A percentile compares a stretch with the other conserved stretches of the same genome.
phyloP scores from a whole-genome alignment of 257 asterid species.

The Nicotiana knightiana region DNA sequence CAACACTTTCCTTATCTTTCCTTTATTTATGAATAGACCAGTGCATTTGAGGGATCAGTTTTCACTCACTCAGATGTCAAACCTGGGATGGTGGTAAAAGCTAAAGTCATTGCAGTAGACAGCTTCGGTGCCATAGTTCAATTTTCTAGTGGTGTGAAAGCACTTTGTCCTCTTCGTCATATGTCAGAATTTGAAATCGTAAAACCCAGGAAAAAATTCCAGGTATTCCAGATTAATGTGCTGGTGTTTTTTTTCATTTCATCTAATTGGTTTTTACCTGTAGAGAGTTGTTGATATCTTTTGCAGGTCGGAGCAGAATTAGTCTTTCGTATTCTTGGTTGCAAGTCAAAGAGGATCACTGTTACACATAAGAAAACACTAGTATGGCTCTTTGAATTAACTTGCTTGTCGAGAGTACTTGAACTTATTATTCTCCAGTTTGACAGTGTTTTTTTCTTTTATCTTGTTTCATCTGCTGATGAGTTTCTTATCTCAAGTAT shows the following conservation, averaged over 20 bases:
- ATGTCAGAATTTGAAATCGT: slow-evolving; percentile 96
- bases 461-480: not conserved
- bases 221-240: slow-evolving; percentile 46
- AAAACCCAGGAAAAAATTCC: slow-evolving; percentile 90
- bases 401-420: slow-evolving; percentile 7
- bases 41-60: slow-evolving; percentile 85
- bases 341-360: slow-evolving; percentile 96
- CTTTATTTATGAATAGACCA: slow-evolving; percentile 48
- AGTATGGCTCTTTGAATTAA: slow-evolving; percentile 41
- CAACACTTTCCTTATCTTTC: not conserved
- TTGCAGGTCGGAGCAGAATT: slow-evolving; percentile 82
- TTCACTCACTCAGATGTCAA: slow-evolving; percentile 95
- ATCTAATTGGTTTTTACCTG: slow-evolving; percentile 9
- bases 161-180: slow-evolving; percentile 98
- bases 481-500: not conserved
- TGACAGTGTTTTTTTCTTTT: not conserved
- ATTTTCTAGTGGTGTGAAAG: slow-evolving; percentile 85
- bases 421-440: not conserved
- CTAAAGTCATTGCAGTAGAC: slow-evolving; percentile 71
- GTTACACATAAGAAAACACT: slow-evolving; percentile 96
- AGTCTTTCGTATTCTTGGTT: slow-evolving; percentile 87
- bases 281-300: slow-evolving; percentile 17
- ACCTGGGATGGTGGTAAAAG: slow-evolving; percentile 98
- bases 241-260: slow-evolving; percentile 5
- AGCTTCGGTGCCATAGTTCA: slow-evolving; percentile 90